Evolutionary conservation across 2,329 filamentous ascomycete species (phyloP).

Genomic region (Alternaria longipes): DNA sequence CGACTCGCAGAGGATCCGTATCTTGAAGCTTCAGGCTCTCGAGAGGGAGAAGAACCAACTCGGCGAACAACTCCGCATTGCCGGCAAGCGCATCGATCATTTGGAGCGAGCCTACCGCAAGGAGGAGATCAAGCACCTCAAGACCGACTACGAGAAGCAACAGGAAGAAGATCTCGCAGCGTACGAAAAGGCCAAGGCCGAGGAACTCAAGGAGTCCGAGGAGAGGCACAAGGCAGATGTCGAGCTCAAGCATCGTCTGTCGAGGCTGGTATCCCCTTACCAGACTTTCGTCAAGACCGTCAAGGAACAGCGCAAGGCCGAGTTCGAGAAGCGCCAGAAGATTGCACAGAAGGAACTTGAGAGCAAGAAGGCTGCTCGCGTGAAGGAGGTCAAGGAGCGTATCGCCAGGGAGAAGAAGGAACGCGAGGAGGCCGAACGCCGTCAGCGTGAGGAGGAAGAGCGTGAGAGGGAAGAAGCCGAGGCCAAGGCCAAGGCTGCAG

Average conservation of each 20-base stretch:
- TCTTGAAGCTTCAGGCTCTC: conserved; percentile 92
- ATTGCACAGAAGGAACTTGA: conserved; percentile 93
- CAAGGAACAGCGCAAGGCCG: conserved; percentile 86
- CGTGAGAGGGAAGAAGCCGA: conserved; percentile 81
- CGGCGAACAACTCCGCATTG: conserved; percentile 87
- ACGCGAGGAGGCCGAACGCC: conserved; percentile 82
- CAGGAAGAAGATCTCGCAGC: conserved; percentile 78
- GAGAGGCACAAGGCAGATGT: conserved; percentile 91
- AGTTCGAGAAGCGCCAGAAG: conserved; percentile 94
- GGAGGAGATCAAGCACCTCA: conserved; percentile 92
- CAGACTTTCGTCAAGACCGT: conserved; percentile 84
- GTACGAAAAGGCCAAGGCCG: conserved; percentile 79
- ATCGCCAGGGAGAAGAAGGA: conserved; percentile 84
- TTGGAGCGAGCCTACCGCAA: conserved; percentile 95
- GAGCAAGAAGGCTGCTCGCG: conserved; percentile 85
- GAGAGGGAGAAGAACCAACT: conserved; percentile 98
- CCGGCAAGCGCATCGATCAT: conserved; percentile 95
- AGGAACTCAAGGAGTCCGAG: conserved; percentile 82
- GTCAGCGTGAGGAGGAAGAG: conserved; percentile 85
- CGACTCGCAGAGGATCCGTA: conserved; percentile 74
- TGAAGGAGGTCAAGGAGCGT: conserved; percentile 87
- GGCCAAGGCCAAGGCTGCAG: conserved; percentile 80
- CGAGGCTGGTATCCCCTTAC: conserved; percentile 83
- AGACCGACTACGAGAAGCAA: conserved; percentile 85
- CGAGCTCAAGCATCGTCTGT: conserved; percentile 91